Percentiles rank a stretch among this genome's conserved stretches.
phyloP scores from a whole-genome alignment of 352 stramenopile genomes.

The Pythium guiyangense region DNA sequence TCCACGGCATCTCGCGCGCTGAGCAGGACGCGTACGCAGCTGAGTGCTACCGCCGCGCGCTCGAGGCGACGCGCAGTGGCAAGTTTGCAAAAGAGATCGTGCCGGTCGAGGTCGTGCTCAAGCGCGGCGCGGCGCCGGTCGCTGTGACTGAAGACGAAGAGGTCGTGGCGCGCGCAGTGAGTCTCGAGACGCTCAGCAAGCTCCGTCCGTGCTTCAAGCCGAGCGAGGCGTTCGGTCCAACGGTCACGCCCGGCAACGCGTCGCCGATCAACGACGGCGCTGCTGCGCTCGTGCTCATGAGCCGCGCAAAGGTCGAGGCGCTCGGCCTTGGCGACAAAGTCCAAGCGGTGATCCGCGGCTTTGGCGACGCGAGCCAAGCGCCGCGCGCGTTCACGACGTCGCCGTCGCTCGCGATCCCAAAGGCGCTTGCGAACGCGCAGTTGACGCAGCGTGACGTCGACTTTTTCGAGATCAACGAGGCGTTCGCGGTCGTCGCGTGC shows the following conservation, averaged over 20 bases:
- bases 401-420: constrained; percentile 89
- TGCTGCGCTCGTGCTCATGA: constrained; percentile 93
- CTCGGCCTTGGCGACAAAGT: constrained; percentile 52
- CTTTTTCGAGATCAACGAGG: constrained; percentile 95
- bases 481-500: constrained; percentile 92
- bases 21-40: constrained; percentile 92
- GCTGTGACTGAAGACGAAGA: constrained; percentile 87
- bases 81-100: constrained; percentile 85
- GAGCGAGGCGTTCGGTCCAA: constrained; percentile 63
- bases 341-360: constrained; percentile 62
- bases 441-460: constrained; percentile 88
- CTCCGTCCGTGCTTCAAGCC: constrained; percentile 90
- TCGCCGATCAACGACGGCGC: constrained; percentile 96
- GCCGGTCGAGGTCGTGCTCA: constrained; percentile 64
- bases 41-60: constrained; percentile 88
- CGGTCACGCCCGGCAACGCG: constrained; percentile 94
- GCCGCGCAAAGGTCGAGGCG: constrained; percentile 55
- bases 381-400: constrained; percentile 93
- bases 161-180: constrained; percentile 64
- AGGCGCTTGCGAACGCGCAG: constrained; percentile 72
- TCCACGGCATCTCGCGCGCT: constrained; percentile 84
- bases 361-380: constrained; percentile 70
- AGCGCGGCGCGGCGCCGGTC: constrained; percentile 23
- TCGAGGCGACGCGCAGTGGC: constrained; percentile 35
- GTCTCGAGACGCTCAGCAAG: constrained; percentile 79